Conservation (phyloP, 345 rosid genomes). For the Acer saccharum region DNA sequence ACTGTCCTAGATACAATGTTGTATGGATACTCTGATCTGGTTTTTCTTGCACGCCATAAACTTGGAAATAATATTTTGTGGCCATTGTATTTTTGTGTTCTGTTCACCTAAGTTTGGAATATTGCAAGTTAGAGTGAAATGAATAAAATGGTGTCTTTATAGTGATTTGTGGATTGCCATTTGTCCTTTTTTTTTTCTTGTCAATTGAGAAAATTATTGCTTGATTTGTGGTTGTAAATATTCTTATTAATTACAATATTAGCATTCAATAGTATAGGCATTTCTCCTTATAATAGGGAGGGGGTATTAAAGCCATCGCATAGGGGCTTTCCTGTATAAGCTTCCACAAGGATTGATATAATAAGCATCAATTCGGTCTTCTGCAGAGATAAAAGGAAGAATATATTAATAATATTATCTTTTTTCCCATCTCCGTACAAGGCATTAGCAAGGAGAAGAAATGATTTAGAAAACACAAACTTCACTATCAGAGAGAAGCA, state of each 20-base stretch:
- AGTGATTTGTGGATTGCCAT: not conserved
- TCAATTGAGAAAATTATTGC: not conserved
- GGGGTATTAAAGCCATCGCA: no score
- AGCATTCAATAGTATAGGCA: not conserved
- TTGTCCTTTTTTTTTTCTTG: not conserved
- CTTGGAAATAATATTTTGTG: not conserved
- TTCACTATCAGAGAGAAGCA: not conserved
- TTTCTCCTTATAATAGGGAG: no score
- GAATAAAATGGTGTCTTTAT: not conserved
- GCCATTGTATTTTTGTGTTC: not conserved
- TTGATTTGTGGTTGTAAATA: not conserved
- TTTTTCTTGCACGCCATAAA: not conserved
- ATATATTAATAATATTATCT: no score
- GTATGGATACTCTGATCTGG: not conserved
- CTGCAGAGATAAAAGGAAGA: no score
- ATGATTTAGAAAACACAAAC: not conserved
- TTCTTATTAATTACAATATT: not conserved
- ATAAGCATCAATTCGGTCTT: no score
- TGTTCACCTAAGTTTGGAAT: not conserved
- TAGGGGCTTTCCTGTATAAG: no score
- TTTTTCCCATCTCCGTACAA: no score
- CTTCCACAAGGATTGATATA: no score
- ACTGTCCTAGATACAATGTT: not conserved
- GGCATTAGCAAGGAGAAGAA: no score
- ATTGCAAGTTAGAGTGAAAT: not conserved